Evolutionary conservation across 768 basidiomycete genomes (phyloP).

Genomic region (Boletus patriciae): DNA sequence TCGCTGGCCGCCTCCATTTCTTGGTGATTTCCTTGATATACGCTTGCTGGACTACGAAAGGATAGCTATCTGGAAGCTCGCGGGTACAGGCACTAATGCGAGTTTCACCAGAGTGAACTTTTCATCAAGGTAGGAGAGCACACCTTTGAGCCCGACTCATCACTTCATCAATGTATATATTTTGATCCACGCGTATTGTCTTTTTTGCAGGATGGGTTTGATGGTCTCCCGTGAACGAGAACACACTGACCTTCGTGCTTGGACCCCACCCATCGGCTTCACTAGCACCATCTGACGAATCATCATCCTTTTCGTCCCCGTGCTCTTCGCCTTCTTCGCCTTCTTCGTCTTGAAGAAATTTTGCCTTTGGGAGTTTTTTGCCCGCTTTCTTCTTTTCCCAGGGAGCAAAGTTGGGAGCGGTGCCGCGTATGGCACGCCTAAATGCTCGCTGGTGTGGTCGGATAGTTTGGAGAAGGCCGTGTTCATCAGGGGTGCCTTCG

Average conservation of each 20-base stretch:
- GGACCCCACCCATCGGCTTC: no score
- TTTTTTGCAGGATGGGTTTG: neutral
- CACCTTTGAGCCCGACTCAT: slow-evolving; percentile 30
- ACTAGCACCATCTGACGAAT: neutral
- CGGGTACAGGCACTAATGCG: slow-evolving; percentile 49
- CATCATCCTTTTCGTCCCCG: neutral
- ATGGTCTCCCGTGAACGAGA: no score
- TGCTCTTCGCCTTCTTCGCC: neutral
- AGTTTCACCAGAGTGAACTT: neutral
- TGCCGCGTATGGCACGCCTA: slow-evolving; percentile 38
- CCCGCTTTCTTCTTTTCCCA: neutral
- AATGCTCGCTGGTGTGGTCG: slow-evolving; percentile 49
- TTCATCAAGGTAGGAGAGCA: neutral
- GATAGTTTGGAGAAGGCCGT: slow-evolving; percentile 55
- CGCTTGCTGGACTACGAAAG: slow-evolving; percentile 54
- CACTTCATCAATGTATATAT: slow-evolving; percentile 50
- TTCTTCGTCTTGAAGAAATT: neutral
- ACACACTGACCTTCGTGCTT: no score
- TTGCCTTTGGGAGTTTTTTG: neutral
- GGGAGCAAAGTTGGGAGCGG: neutral
- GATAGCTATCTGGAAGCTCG: slow-evolving; percentile 64
- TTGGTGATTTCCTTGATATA: slow-evolving; percentile 46
- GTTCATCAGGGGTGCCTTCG: slow-evolving; percentile 16
- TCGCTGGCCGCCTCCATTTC: slow-evolving; percentile 50
- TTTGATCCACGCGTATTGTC: slow-evolving; percentile 5